Percentiles rank a stretch among this genome's conserved stretches.
Conservation (phyloP, 2,329 filamentous ascomycete species). For the Colletotrichum destructivum region DNA sequence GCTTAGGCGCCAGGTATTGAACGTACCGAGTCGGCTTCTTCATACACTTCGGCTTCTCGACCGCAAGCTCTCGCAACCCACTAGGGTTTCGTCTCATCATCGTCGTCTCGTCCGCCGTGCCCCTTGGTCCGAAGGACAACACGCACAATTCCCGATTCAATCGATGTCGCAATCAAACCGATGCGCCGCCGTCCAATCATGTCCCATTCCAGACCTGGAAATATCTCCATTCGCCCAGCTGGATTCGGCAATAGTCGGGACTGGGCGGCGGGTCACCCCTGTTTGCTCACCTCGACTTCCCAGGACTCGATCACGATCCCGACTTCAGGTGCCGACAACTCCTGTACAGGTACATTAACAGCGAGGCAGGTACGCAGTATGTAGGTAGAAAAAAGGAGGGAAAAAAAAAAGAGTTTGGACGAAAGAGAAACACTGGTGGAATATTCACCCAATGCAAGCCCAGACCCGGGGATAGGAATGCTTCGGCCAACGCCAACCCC, state of each 20-base stretch:
- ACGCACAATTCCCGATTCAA: slow-evolving; percentile 38
- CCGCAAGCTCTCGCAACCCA: slow-evolving; percentile 24
- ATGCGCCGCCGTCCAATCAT: slow-evolving; percentile 31
- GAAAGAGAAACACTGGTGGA: slow-evolving; percentile 36
- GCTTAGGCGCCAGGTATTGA: not conserved
- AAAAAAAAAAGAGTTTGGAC: slow-evolving; percentile 7
- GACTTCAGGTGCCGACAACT: slow-evolving; percentile 16
- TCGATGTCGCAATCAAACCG: slow-evolving; percentile 29
- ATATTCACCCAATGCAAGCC: slow-evolving; percentile 8
- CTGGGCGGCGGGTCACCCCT: slow-evolving; percentile 28
- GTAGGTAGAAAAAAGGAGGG: not conserved
- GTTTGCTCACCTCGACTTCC: slow-evolving; percentile 17
- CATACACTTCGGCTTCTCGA: slow-evolving; percentile 11
- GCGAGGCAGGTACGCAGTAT: not conserved
- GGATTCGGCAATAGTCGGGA: slow-evolving; percentile 41
- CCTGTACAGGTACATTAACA: no score
- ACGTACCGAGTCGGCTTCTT: slow-evolving; percentile 6
- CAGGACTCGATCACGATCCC: slow-evolving; percentile 36
- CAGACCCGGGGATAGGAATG: not conserved
- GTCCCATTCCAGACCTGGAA: slow-evolving; percentile 30
- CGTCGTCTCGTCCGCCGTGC: slow-evolving; percentile 22
- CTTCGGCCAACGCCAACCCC: slow-evolving; percentile 32
- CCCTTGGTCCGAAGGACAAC: slow-evolving; percentile 30
- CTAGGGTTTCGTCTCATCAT: slow-evolving; percentile 35
- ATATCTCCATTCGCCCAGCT: slow-evolving; percentile 40